These are phyloP conservation scores for Falciphora oryzae DNA, from an alignment of 2,329 filamentous ascomycete species.

Conservation along the genomic window DNA sequence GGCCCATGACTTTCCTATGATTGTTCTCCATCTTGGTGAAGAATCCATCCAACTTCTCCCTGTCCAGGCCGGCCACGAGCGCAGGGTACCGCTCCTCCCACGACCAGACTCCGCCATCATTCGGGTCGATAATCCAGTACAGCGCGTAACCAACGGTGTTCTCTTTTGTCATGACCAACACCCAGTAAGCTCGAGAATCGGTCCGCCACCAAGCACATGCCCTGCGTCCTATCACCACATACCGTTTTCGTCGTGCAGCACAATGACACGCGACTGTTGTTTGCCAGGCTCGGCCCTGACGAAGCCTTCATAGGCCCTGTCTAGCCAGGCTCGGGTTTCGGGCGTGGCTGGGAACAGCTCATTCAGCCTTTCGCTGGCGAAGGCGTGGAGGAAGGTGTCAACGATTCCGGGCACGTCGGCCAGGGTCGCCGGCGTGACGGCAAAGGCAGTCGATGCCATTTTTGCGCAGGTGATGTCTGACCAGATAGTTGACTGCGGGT, in stretches of 20 bases:
- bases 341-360: background rate
- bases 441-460: background rate
- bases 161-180: background rate
- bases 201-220: background rate
- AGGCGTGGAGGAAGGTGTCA: background rate
- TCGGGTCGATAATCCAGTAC: background rate
- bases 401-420: slow-evolving; percentile 6
- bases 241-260: slow-evolving; percentile 1
- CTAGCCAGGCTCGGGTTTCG: background rate
- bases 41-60: background rate
- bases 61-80: background rate
- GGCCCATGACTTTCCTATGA: slow-evolving; percentile 1
- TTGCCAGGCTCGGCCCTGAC: background rate
- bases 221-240: background rate
- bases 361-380: background rate
- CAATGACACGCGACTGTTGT: slow-evolving; percentile 2
- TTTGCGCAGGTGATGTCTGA: background rate
- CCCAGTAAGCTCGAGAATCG: too few species aligned
- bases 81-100: background rate
- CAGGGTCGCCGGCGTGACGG: background rate
- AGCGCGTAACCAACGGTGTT: slow-evolving; percentile 1
- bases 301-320: background rate
- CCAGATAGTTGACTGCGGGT: too few species aligned
- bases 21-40: background rate
- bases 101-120: background rate